Conservation (phyloP, 1,284 basidiomycete species). For the Papiliotrema nemorosa region DNA sequence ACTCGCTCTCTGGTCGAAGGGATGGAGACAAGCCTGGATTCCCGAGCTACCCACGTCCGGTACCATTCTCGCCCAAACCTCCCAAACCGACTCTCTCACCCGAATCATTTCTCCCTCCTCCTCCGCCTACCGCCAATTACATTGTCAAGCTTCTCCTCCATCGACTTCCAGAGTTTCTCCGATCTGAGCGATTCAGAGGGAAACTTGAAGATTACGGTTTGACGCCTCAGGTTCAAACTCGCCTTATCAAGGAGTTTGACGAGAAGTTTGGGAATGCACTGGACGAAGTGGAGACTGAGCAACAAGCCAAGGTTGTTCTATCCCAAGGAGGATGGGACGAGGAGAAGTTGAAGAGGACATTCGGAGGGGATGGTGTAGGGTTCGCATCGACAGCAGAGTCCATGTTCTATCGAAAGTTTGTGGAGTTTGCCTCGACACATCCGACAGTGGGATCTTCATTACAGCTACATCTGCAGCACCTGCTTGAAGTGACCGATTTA, state of each 20-base stretch:
- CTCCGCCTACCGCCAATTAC: slow-evolving; percentile 10
- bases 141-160: slow-evolving; percentile 15
- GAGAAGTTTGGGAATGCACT: slow-evolving; percentile 3
- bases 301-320: slow-evolving; percentile 11
- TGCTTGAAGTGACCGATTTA: slow-evolving; percentile 46
- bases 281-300: slow-evolving; percentile 2
- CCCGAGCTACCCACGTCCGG: background rate
- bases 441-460: slow-evolving; percentile 5
- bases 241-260: slow-evolving; percentile 11
- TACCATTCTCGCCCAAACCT: background rate
- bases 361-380: slow-evolving; percentile 13
- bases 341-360: slow-evolving; percentile 15
- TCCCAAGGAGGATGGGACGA: slow-evolving; percentile 24
- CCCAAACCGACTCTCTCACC: slow-evolving; percentile 4
- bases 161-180: slow-evolving; percentile 28
- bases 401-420: slow-evolving; percentile 2
- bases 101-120: slow-evolving; percentile 13
- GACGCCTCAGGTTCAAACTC: background rate
- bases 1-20: no score
- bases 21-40: background rate
- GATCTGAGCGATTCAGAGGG: slow-evolving; percentile 18
- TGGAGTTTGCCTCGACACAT: background rate
- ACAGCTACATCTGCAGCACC: slow-evolving; percentile 30
- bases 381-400: slow-evolving; percentile 27
- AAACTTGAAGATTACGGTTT: slow-evolving; percentile 30